Conservation (phyloP, 495 filamentous ascomycete genomes). For the Podospora anserina region DNA sequence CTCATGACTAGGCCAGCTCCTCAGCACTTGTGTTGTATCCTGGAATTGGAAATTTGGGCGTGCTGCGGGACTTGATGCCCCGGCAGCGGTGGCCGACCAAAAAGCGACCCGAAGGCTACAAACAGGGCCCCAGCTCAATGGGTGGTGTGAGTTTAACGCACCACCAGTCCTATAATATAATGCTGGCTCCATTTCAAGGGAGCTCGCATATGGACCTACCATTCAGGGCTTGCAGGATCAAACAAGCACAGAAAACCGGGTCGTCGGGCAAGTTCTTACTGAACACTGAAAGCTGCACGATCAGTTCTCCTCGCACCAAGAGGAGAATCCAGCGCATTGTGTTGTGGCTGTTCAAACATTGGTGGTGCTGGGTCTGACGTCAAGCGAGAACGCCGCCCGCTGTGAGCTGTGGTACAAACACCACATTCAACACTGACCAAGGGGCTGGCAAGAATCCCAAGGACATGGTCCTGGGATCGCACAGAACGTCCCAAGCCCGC, state of each 20-base stretch:
- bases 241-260: slow-evolving; percentile 27
- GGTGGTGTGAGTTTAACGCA: slow-evolving; percentile 18
- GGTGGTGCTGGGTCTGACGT: slow-evolving; percentile 22
- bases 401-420: slow-evolving; percentile 15
- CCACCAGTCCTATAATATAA: slow-evolving; percentile 24
- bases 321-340: background rate
- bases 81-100: slow-evolving; percentile 12
- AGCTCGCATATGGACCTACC: slow-evolving; percentile 21
- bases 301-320: background rate
- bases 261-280: slow-evolving; percentile 12
- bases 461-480: slow-evolving; percentile 38
- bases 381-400: slow-evolving; percentile 15
- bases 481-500: slow-evolving; percentile 26
- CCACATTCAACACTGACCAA: slow-evolving; percentile 15
- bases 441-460: slow-evolving; percentile 26
- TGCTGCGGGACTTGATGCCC: slow-evolving; percentile 13
- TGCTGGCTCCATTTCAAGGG: slow-evolving; percentile 14
- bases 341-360: slow-evolving; percentile 1
- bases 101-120: slow-evolving; percentile 15
- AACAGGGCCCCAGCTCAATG: slow-evolving; percentile 12
- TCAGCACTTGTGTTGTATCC: slow-evolving; percentile 9
- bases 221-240: slow-evolving; percentile 12
- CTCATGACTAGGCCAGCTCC: slow-evolving; percentile 14
- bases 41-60: slow-evolving; percentile 12
- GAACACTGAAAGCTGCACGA: background rate